These are phyloP conservation scores for Xerocomus nothofagi DNA, from an alignment of 1,284 basidiomycete species.

Conservation along the genomic window DNA sequence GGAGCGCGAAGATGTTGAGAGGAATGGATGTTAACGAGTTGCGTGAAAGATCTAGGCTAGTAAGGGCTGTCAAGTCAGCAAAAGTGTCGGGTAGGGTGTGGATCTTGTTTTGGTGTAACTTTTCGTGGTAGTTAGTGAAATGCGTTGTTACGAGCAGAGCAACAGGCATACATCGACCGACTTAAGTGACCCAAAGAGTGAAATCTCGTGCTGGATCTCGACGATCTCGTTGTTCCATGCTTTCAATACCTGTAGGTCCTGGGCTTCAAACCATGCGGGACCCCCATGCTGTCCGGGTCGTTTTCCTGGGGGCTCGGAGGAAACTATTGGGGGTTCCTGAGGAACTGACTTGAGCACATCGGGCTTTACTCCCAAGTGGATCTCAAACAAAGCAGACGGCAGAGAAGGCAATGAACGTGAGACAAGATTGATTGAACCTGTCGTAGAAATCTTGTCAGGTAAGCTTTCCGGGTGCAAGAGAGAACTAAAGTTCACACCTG, in stretches of 20 bases:
- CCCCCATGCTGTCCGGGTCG: slow-evolving; percentile 41
- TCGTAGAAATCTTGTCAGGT: slow-evolving; percentile 40
- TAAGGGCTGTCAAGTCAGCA: slow-evolving; percentile 62
- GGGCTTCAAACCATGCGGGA: slow-evolving; percentile 75
- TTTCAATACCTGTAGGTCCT: slow-evolving; percentile 71
- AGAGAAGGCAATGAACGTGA: slow-evolving; percentile 67
- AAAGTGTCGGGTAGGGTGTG: slow-evolving; percentile 58
- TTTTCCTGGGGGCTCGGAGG: slow-evolving; percentile 36
- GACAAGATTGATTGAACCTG: slow-evolving; percentile 71
- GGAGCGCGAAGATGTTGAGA: slow-evolving; percentile 62
- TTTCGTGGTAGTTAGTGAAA: slow-evolving; percentile 13
- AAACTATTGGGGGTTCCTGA: slow-evolving; percentile 58
- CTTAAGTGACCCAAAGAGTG: slow-evolving; percentile 78
- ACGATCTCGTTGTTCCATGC: slow-evolving; percentile 75
- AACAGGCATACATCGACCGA: slow-evolving; percentile 60
- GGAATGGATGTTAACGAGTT: slow-evolving; percentile 66
- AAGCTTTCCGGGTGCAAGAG: slow-evolving; percentile 42
- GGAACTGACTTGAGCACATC: slow-evolving; percentile 61
- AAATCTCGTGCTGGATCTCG: slow-evolving; percentile 76
- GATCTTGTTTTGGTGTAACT: slow-evolving; percentile 77
- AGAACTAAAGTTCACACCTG: slow-evolving; percentile 51
- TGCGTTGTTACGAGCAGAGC: background rate
- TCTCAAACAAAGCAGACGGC: slow-evolving; percentile 75
- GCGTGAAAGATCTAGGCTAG: slow-evolving; percentile 66
- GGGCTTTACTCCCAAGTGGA: slow-evolving; percentile 71